Evolutionary conservation across 805 yeast species (phyloP), one percentile per base, ranked within the genome.

Genomic region (Pichia kluyveri): DNA sequence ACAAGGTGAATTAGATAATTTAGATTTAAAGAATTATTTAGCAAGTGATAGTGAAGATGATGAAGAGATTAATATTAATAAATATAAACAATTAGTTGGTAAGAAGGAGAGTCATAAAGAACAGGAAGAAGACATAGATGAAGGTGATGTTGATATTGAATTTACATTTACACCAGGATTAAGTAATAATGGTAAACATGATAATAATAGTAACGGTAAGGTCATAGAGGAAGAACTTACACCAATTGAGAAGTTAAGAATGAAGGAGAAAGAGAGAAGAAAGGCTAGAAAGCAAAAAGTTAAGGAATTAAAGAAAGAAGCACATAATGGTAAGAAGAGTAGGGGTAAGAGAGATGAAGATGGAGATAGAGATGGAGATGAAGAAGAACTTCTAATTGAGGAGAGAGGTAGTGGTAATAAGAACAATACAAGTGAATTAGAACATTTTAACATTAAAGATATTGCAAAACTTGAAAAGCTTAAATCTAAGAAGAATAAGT

Each of bases 181-280:
- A 19, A 68, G 59, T 55, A 54, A 62, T 26, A 69, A 60, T 12
- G 67, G 67, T 44, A 65, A 60, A 37, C 1, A 6, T 23, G 26
- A 23, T 23, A 23, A 5, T 23, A 23, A 19, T 19, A 71, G 59
- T 27, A 67, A 59, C n/a, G 67, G 67, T 45, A 65, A 60, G 38
- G 72, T 59, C 27, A 67, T 58, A 17, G 79, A 69, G 15, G 51
- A 54, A 38, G 85, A 83, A 45, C 87, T 86, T 59, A 71, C 82
- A 10, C 82, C 96, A 0, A 79, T 93, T 44, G 90, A 83, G 38
- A 83, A 81, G 56, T 78, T 89, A 60, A 82, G 77, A 62, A 77
- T 93, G 54, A 93, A 88, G 65, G 96, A 91, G 60, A 88, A 87
- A 70, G 98, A 93, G 63, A 84, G 98, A 66, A 82, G 91, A 59